phyloP scores from a whole-genome alignment of 106 monocot genomes.

The Triglochin maritima region DNA sequence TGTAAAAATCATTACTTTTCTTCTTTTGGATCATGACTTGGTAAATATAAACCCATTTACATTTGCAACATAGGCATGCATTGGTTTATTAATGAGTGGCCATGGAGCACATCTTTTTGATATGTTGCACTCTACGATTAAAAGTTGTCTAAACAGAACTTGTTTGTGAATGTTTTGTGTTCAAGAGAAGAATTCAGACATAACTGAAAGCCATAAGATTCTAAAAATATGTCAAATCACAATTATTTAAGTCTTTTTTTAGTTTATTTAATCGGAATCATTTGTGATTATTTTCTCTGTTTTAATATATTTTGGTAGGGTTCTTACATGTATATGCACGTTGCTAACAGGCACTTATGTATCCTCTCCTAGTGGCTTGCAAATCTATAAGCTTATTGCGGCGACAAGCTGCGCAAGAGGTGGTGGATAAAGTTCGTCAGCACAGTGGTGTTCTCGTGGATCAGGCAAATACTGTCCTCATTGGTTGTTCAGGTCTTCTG shows the following conservation, averaged over 20 bases:
- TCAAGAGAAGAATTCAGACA: too few relatives aligned
- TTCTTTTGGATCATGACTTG: too few relatives aligned
- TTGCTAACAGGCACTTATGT: constrained; percentile 78
- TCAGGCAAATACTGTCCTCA: constrained; percentile 38
- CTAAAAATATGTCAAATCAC: too few relatives aligned
- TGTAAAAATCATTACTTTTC: too few relatives aligned
- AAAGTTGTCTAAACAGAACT: too few relatives aligned
- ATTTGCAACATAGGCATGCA: too few relatives aligned
- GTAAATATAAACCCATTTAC: too few relatives aligned
- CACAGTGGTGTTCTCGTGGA: constrained; percentile 93
- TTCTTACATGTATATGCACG: neutral
- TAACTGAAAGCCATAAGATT: too few relatives aligned
- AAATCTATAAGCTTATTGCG: constrained; percentile 92
- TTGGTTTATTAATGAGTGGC: too few relatives aligned
- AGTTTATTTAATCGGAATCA: neutral
- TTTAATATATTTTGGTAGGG: neutral
- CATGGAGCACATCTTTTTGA: too few relatives aligned
- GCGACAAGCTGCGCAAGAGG: constrained; percentile 84
- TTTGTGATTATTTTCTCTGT: neutral
- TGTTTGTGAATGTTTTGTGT: too few relatives aligned
- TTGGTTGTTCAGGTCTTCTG: neutral
- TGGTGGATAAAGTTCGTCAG: constrained; percentile 96
- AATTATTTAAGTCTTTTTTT: neutral
- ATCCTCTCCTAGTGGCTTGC: constrained; percentile 95
- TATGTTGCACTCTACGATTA: too few relatives aligned